Conservation (phyloP, 2,329 filamentous ascomycete species). For the Paracorniculantispora psalliotae region DNA sequence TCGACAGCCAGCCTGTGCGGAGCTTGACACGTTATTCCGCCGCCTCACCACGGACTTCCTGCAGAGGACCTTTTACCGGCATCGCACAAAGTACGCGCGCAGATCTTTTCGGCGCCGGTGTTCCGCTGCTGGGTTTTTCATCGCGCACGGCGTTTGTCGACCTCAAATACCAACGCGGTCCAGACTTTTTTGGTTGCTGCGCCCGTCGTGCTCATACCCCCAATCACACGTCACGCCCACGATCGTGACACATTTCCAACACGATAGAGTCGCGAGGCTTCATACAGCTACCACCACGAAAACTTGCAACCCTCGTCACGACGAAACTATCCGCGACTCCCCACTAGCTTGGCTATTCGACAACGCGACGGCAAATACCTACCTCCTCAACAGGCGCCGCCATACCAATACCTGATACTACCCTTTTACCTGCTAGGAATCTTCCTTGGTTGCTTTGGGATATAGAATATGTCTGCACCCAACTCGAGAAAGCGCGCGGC, state of each 20-base stretch:
- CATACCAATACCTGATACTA: not conserved
- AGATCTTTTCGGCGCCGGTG: not conserved
- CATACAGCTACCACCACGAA: not conserved
- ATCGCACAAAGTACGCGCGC: not conserved
- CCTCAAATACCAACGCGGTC: not conserved
- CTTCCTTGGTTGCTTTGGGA: not conserved
- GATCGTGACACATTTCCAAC: not conserved
- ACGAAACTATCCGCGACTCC: not conserved
- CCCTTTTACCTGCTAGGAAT: not conserved
- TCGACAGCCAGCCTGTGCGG: not conserved
- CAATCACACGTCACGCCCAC: not conserved
- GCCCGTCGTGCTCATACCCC: not conserved
- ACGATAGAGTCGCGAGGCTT: not conserved
- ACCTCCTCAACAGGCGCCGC: not conserved
- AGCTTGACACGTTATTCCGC: not conserved
- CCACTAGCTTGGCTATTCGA: not conserved
- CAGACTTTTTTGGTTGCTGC: not conserved
- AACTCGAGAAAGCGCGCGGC: constrained; percentile 68
- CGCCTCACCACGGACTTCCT: not conserved
- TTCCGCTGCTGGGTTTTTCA: not conserved
- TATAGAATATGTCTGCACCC: constrained; percentile 38
- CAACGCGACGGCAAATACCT: not conserved
- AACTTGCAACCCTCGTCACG: not conserved
- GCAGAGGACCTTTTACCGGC: no score
- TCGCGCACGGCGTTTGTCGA: not conserved